Evolutionary conservation across 1,284 basidiomycete species (phyloP), one percentile per base, ranked within the genome.

Genomic region (Pyrrhoderma noxium): DNA sequence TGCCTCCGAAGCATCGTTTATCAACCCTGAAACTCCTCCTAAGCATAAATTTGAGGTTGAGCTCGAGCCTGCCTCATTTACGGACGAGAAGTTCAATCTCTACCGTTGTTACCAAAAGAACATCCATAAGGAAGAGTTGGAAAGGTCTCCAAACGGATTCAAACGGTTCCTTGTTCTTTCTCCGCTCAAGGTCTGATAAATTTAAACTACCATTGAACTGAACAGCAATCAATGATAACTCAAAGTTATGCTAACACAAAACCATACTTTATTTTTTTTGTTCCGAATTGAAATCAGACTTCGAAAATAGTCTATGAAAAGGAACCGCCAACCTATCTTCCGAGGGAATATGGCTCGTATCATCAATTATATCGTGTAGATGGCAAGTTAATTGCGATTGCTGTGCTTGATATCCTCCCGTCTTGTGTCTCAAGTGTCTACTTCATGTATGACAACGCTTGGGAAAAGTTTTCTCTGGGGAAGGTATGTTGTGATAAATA

Each of bases 401-500:
- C 83, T 1, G 90, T 99, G 11, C 72, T 99, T 52, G 96, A 99
- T 64, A 85, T 99, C 51, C 72, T 99, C 4, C 95, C 94, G 0
- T 64, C 66, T 23, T 94, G 95, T 59, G 85, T 99, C 3, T 95
- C 92, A 13, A 92, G 89, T 57, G 95, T 99, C 8, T 99, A 99
- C 67, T 94, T 98, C 65, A 86, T 95, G 70, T 98, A 96, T 69
- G 81, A 93, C 61, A 80, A 82, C 7, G 73, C 74, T 34, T 94
- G 82, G 75, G 83, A 88, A 38, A 73, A 74, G 41, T 79, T 80
- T 61, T 85, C 87, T 9, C 64, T 97, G 22, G 95, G 96, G 42
- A 97, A 95, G 73, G 82, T 86, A 54, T 45, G 58, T 55, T n/a
- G 54, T 18, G 27, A n/a, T 41, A 34, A 7, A 37, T n/a, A 38